A percentile compares a stretch with the other conserved stretches of the same genome.
These are phyloP conservation scores for Fusarium domesticum DNA, from an alignment of 2,329 filamentous ascomycete species.

Conservation along the genomic window DNA sequence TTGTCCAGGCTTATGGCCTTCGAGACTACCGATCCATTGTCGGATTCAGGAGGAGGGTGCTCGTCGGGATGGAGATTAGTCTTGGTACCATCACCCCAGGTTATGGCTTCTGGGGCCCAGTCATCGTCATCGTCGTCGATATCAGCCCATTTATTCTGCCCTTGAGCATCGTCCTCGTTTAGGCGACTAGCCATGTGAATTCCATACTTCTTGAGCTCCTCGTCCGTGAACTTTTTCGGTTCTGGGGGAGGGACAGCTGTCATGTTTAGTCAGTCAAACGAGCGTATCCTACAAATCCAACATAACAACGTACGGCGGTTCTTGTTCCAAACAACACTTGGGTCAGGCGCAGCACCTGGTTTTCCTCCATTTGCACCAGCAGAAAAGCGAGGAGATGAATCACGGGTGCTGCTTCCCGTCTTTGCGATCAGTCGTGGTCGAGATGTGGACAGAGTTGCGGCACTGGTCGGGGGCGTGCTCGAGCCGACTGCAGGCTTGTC, in stretches of 20 bases:
- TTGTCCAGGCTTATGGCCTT: constrained; percentile 37
- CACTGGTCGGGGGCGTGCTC: constrained; percentile 44
- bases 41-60: constrained; percentile 30
- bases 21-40: constrained; percentile 24
- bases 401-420: constrained; percentile 59
- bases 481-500: constrained; percentile 50
- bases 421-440: constrained; percentile 76
- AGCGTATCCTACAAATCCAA: constrained; percentile 1
- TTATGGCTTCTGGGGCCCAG: constrained; percentile 80
- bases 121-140: constrained; percentile 88
- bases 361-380: constrained; percentile 55
- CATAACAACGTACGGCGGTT: constrained; percentile 64
- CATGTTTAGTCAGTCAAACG: constrained; percentile 20
- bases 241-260: constrained; percentile 63
- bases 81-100: constrained; percentile 86
- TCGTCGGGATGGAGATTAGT: constrained; percentile 66
- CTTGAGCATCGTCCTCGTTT: constrained; percentile 69
- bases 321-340: constrained; percentile 82
- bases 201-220: constrained; percentile 81
- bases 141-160: constrained; percentile 83
- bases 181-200: constrained; percentile 81
- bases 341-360: constrained; percentile 61
- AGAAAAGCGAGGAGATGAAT: constrained; percentile 45
- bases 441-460: constrained; percentile 49
- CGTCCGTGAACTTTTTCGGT: constrained; percentile 79